Base-by-base conservation (phyloP, 192 early-diverging fungal genomes). In the Backusella westeae region DNA sequence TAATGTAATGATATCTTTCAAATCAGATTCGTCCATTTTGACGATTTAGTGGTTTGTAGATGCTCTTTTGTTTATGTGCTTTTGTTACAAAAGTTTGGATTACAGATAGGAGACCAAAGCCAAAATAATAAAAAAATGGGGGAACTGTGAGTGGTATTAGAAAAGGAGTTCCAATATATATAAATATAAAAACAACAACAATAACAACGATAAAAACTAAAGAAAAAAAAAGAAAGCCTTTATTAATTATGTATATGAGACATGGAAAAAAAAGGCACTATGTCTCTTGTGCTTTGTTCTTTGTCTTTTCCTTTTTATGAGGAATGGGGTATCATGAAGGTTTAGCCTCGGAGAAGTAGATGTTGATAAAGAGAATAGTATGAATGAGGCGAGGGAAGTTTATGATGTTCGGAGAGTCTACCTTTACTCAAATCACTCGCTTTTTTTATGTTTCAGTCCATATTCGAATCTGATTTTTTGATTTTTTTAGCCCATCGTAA, bases 401-500 rank as follows among this genome's bases (percentile, higher is more conserved):
- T 63, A 63, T 63, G 21, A 29, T 63, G 12, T 63, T 29, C 56
- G 56, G 56, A 63, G 56, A 63, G 56, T 63, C 56, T 63, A 63
- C 2, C 12, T 23, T 26, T 63, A 63, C 23, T 63, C 56, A 63
- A 63, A 63, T 63, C 56, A 63, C 56, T 63, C 56, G 56, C 8
- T 63, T 34, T 67, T 29, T 39, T 36, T 15, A 72, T 15, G 36
- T 63, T 41, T 74, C 41, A 75, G 74, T 75, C 52, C 39, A 67
- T 67, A 66, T 49, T 67, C 21, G 23, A 75, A 75, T 77, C 56
- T 29, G 56, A 29, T 67, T 75, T 81, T 41, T 77, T 81, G 34
- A 75, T 74, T 67, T 75, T 81, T 71, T 82, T 82, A 12, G 78
- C 79, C 77, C 82, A 85, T 67, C 84, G 76, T 42, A 85, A 75